These are phyloP conservation scores for Boletus reticuloceps DNA, from an alignment of 768 basidiomycete genomes.

Conservation along the genomic window DNA sequence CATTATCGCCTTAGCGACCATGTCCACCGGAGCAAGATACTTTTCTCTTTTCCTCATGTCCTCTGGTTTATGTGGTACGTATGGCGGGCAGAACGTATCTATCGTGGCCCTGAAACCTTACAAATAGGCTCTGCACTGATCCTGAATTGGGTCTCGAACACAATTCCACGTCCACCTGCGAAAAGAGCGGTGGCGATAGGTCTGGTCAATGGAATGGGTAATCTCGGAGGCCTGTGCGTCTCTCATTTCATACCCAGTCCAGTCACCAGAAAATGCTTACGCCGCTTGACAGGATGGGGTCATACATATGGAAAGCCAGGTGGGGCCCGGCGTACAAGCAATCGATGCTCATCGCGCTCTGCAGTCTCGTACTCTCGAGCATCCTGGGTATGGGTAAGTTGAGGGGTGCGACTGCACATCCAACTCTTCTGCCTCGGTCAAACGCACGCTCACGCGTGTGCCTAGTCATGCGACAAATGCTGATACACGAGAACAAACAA, in stretches of 20 bases:
- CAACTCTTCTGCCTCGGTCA: too few species aligned
- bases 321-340: slow-evolving; percentile 65
- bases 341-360: slow-evolving; percentile 53
- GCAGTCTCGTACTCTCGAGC: slow-evolving; percentile 31
- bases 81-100: neutral
- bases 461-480: slow-evolving; percentile 41
- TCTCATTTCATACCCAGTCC: too few species aligned
- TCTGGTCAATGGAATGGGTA: slow-evolving; percentile 58
- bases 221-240: slow-evolving; percentile 55
- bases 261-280: neutral
- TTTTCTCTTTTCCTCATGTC: slow-evolving; percentile 66
- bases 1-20: slow-evolving; percentile 55
- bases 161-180: slow-evolving; percentile 59
- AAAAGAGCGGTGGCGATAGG: slow-evolving; percentile 53
- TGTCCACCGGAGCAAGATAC: slow-evolving; percentile 51
- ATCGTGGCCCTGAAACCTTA: neutral
- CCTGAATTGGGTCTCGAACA: slow-evolving; percentile 61
- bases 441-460: neutral
- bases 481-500: slow-evolving; percentile 49
- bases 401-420: too few species aligned
- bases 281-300: slow-evolving; percentile 44
- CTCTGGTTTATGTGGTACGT: slow-evolving; percentile 45
- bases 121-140: slow-evolving; percentile 40
- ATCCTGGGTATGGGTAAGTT: slow-evolving; percentile 35
- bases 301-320: slow-evolving; percentile 57